Conservation (phyloP, 1,284 basidiomycete species). For the Xerocomus minutiporus region DNA sequence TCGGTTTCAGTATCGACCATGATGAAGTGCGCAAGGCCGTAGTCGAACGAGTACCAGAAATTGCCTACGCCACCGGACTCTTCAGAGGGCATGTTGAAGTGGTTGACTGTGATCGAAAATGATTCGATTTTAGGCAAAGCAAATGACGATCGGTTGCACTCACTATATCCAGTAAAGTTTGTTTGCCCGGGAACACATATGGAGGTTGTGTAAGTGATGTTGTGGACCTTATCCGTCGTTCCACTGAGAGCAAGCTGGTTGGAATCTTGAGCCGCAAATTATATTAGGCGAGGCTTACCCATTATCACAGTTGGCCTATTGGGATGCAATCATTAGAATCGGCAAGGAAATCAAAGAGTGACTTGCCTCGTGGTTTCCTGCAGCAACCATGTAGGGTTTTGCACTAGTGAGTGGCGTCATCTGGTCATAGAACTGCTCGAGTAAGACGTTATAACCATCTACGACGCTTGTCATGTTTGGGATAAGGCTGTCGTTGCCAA, state of each 20-base stretch:
- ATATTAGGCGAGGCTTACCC: slow-evolving; percentile 15
- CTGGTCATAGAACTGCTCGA: slow-evolving; percentile 29
- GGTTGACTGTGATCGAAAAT: slow-evolving; percentile 18
- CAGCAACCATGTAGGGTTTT: slow-evolving; percentile 28
- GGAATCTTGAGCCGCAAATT: not conserved
- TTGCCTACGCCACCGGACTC: slow-evolving; percentile 28
- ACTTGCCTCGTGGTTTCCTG: slow-evolving; percentile 26
- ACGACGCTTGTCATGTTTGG: slow-evolving; percentile 26
- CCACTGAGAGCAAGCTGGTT: slow-evolving; percentile 11
- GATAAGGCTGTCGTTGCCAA: slow-evolving; percentile 27
- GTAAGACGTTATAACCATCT: slow-evolving; percentile 24
- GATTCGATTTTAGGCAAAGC: not conserved
- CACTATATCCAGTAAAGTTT: slow-evolving; percentile 30
- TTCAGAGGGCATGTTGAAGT: slow-evolving; percentile 28
- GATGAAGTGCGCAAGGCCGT: slow-evolving; percentile 29
- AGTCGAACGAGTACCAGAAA: slow-evolving; percentile 32
- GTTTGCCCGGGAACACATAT: slow-evolving; percentile 27
- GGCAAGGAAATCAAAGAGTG: not conserved
- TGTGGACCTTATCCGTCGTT: slow-evolving; percentile 20
- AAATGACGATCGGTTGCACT: not conserved
- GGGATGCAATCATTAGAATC: not conserved
- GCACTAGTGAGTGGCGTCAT: slow-evolving; percentile 22
- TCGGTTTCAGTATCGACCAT: slow-evolving; percentile 25
- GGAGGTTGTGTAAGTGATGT: slow-evolving; percentile 27
- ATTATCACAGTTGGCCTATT: slow-evolving; percentile 27